Evolutionary conservation across 176 grass and related monocot genomes (phyloP), one percentile per base, ranked within the genome.

Genomic region (Melocanna baccifera): DNA sequence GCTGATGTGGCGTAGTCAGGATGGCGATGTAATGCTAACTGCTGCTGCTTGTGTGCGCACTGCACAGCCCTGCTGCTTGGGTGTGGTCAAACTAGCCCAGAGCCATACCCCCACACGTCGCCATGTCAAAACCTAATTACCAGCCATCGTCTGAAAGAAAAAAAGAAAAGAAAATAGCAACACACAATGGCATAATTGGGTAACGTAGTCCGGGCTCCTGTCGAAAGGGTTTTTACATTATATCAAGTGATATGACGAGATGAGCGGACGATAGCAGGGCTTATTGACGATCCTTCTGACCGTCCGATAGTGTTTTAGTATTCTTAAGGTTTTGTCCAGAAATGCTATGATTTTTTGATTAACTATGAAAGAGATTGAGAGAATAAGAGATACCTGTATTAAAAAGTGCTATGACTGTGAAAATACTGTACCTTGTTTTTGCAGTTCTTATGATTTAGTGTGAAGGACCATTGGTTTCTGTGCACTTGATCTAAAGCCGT

Each of bases 1-100:
- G 79, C 71, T 40, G 71, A 87, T 34, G 78, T 82, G 86, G 62
- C 23, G 77, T 10, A 52, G 47, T 1, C 26, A 36, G 50, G 36
- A 52, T 69, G 53, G 37, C 48, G 5, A 22, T 29, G 30, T 26
- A 40, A 47, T 81, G 47, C 36, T 12, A 3, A 6, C 18, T 19
- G 56, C 4, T 9, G 53, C 70, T 55, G 73, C 72, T 3, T 41
- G 40, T 36, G 52, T 41, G 62, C 19, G 75, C 48, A 52, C 23
- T 5, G 19, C 67, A 6, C 67, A 11, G 15, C 28, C 32, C 16
- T 1, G 28, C 64, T 3, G 40, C 25, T 36, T 5, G 50, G 36
- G 55, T 42, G 12, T 26, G 55, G 22, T 9, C 51, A 29, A 62
- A 78, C n/a, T 46, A 16, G 23, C 76, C 25, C 40, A 20, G 9